These are phyloP conservation scores for Lomentospora prolificans DNA, from an alignment of 2,329 filamentous ascomycete species.

Conservation along the genomic window DNA sequence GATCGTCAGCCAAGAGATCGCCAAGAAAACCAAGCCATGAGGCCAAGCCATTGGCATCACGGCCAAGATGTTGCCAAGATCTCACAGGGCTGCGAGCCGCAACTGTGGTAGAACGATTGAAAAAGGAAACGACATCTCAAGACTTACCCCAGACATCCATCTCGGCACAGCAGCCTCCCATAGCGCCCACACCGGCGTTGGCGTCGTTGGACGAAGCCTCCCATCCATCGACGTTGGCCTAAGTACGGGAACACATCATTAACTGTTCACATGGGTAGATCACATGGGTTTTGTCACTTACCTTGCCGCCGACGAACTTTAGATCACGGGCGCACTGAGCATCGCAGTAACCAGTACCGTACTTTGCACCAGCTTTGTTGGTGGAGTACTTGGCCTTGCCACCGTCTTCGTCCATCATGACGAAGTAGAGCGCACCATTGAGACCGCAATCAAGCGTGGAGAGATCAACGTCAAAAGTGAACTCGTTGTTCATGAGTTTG, in stretches of 20 bases:
- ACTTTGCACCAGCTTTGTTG: conserved; percentile 38
- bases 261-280: background rate
- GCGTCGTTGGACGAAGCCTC: conserved; percentile 37
- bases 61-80: background rate
- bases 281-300: background rate
- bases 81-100: background rate
- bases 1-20: background rate
- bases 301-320: conserved; percentile 37
- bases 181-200: conserved; percentile 36
- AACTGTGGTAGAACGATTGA: background rate
- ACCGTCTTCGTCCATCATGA: conserved; percentile 45
- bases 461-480: conserved; percentile 57
- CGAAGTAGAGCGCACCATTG: conserved; percentile 55
- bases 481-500: conserved; percentile 50
- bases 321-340: conserved; percentile 35
- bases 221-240: conserved; percentile 32
- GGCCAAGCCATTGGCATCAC: background rate
- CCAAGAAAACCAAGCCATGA: background rate
- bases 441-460: conserved; percentile 53
- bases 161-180: conserved; percentile 46
- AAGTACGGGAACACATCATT: background rate
- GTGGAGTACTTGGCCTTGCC: conserved; percentile 33
- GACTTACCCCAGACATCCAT: conserved; percentile 42
- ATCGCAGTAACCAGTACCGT: conserved; percentile 46
- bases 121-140: background rate